Evolutionary conservation across 441 rosid species (phyloP), one percentile per base, ranked within the genome.

Genomic region (Flueggea neowawraea): DNA sequence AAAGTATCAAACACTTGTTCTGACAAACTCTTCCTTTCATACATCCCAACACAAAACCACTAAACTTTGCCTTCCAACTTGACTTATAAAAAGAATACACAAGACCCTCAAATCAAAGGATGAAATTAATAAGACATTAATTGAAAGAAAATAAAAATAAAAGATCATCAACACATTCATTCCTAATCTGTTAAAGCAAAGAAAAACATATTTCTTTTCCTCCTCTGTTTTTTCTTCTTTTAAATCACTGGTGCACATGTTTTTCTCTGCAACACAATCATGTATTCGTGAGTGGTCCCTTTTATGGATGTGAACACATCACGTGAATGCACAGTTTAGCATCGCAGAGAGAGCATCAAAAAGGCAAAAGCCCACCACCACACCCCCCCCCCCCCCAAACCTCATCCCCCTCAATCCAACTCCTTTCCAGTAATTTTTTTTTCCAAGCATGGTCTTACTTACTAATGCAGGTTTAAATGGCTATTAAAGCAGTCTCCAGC

Each of bases 301-400:
- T 41, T 53, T 48, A 44, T 52, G 58, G 61, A 73, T 17, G 72
- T 53, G 69, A 78, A 81, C 85, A 78, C 60, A 70, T 74, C 90
- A 82, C 83, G 90, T 84, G 90, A 78, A 71, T 69, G 60, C 78
- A 81, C 82, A 80, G 85, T 59, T 71, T 66, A 52, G 55, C 60
- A 53, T 55, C 73, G 4, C 41, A 36, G 1, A 64, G 69, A 64
- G 43, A 32, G 50, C 57, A 41, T 55, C 67, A 31, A 61, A 44
- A 36, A 36, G 41, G 41, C n/a, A n/a, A n/a, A n/a, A n/a, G n/a
- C n/a, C n/a, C n/a, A n/a, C n/a, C n/a, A n/a, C n/a, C n/a, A n/a
- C n/a, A n/a, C n/a, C n/a, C n/a, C n/a, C n/a, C n/a, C n/a, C n/a
- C 28, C 41, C 41, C 41, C 41, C 41, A 2, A 36, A 36, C 9